Percentiles rank a stretch among this genome's conserved stretches.
Conservation (phyloP, 805 yeast species). For the Hemisphaericaspora nanyangensis region DNA sequence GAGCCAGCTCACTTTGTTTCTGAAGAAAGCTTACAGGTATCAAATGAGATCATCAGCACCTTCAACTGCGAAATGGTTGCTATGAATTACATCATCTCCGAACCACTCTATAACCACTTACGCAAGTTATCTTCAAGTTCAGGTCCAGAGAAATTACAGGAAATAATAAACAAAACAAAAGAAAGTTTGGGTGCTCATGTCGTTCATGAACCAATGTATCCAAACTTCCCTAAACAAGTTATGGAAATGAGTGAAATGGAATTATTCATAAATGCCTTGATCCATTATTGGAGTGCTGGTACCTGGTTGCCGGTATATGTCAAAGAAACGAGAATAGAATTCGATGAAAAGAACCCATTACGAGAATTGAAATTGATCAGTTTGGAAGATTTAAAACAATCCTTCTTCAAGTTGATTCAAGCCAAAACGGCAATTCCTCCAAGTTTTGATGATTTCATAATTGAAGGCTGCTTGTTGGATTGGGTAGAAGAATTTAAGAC, state of each 20-base stretch:
- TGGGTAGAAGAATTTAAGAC: constrained; percentile 5
- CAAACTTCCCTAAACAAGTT: constrained; percentile 11
- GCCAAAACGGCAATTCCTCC: constrained; percentile 9
- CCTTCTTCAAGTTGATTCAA: constrained; percentile 4
- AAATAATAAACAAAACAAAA: background rate
- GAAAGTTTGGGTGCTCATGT: background rate
- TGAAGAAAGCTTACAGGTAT: background rate
- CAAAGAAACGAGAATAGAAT: constrained; percentile 2
- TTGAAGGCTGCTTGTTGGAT: constrained; percentile 12
- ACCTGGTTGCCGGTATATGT: background rate
- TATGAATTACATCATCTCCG: background rate
- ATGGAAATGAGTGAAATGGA: constrained; percentile 4
- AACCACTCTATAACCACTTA: background rate
- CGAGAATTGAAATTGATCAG: background rate
- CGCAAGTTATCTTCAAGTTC: background rate
- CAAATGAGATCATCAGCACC: background rate
- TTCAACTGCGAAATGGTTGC: background rate
- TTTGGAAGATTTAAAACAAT: constrained; percentile 4
- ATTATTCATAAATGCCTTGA: constrained; percentile 5
- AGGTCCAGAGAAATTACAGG: background rate
- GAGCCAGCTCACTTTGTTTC: background rate
- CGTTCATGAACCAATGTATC: constrained; percentile 6
- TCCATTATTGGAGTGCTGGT: constrained; percentile 7
- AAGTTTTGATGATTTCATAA: constrained; percentile 11
- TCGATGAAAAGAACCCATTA: constrained; percentile 2